Conservation (phyloP, 495 filamentous ascomycete species). For the Daldinia vernicosa region DNA sequence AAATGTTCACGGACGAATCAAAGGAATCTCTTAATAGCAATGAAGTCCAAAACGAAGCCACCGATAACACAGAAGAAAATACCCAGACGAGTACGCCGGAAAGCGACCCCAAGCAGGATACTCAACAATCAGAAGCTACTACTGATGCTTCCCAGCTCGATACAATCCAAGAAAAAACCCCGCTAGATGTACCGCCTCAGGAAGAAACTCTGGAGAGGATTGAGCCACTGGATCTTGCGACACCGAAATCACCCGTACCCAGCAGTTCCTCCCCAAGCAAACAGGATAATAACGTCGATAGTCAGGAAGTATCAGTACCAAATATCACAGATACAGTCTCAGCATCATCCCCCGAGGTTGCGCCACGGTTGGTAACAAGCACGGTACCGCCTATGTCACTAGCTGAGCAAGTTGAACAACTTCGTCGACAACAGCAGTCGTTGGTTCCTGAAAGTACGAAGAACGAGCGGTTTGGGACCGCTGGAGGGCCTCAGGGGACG, state of each 20-base stretch:
- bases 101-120: slow-evolving; percentile 37
- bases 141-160: slow-evolving; percentile 28
- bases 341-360: slow-evolving; percentile 19
- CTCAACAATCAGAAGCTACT: slow-evolving; percentile 37
- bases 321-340: slow-evolving; percentile 4
- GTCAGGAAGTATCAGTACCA: slow-evolving; percentile 10
- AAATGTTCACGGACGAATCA: slow-evolving; percentile 90
- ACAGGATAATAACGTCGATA: slow-evolving; percentile 18
- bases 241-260: slow-evolving; percentile 51
- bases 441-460: slow-evolving; percentile 40
- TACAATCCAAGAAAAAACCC: slow-evolving; percentile 28
- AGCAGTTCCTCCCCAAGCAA: slow-evolving; percentile 22
- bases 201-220: slow-evolving; percentile 61
- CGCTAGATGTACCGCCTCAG: slow-evolving; percentile 27
- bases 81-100: slow-evolving; percentile 49
- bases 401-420: slow-evolving; percentile 60
- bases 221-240: slow-evolving; percentile 77
- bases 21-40: slow-evolving; percentile 72
- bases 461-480: slow-evolving; percentile 25
- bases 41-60: slow-evolving; percentile 57
- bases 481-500: slow-evolving; percentile 25
- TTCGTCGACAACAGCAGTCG: slow-evolving; percentile 55
- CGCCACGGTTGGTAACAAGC: slow-evolving; percentile 11
- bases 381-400: slow-evolving; percentile 45
- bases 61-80: slow-evolving; percentile 53